Base-by-base conservation (phyloP, 805 yeast genomes). In the Yamadazyma ubonensis region DNA sequence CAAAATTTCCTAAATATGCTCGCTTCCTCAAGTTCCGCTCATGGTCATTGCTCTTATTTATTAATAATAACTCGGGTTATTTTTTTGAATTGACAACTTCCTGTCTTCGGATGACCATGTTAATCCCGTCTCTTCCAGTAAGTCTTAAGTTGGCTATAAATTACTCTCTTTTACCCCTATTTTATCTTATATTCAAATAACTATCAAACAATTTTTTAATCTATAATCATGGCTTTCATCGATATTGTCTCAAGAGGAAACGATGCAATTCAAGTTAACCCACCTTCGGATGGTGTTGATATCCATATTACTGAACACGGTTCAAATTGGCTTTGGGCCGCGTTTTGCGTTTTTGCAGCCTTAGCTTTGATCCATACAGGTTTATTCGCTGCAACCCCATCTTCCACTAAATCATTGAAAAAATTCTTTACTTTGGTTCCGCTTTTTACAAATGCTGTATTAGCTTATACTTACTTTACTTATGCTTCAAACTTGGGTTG, bases 281-380 rank as follows among this genome's bases (percentile, higher is more conserved):
- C 75, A 6, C 54, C 61, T 11, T 17, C 48, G 6, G 45, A 62
- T 5, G 60, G 56, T 14, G 58, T 70, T 36, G 83, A 77, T 46
- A 70, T 78, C 53, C 73, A 71, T 40, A 44, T 81, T 23, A 79
- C 83, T 9, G 45, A 54, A 10, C 77, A 74, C 50, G 86, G 87
- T 55, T 78, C 84, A 6, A 76, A 76, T 55, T 81, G 84, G 85
- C 66, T 75, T 48, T 81, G 85, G 85, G 73, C 86, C 1, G 81
- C 65, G 10, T 79, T 81, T 51, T 56, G 75, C 4, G 38, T 77
- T 27, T 72, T 78, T 49, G 65, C 65, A 14, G 34, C 68, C 0
- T 53, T 68, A n/a, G 53, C 76, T 11, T 34, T 64, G 28, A 50
- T 46, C 20, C 59, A 59, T 40, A 55, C 50, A 14, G 41, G 48